Percentiles rank a stretch among this genome's conserved stretches.
phyloP scores from a whole-genome alignment of 306 rosid species.

The Prunus salicina region DNA sequence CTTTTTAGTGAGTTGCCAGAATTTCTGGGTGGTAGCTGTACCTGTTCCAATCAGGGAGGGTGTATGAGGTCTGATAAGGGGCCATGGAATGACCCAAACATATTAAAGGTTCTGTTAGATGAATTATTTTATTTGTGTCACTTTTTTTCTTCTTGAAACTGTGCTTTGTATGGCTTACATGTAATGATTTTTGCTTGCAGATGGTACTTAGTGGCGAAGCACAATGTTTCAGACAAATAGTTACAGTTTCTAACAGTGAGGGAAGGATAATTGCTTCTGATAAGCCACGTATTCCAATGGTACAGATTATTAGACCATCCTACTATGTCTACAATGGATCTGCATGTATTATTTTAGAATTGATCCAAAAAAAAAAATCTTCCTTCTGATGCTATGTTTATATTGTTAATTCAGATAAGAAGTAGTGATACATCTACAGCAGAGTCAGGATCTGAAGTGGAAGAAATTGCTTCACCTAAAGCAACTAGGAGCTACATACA shows the following conservation, averaged over 20 bases:
- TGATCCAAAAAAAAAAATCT: too few relatives aligned
- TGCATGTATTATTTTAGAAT: neutral
- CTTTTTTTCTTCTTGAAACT: constrained; percentile 3
- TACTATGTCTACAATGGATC: constrained; percentile 16
- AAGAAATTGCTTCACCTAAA: constrained; percentile 78
- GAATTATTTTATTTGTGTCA: constrained; percentile 2
- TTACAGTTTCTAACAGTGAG: constrained; percentile 55
- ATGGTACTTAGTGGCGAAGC: constrained; percentile 75
- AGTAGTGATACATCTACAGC: constrained; percentile 86
- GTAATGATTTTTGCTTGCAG: constrained; percentile 39
- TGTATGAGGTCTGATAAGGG: constrained; percentile 91
- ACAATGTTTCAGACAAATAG: constrained; percentile 62
- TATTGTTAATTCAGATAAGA: constrained; percentile 47
- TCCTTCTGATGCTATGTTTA: neutral
- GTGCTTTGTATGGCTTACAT: constrained; percentile 22
- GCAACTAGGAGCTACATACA: constrained; percentile 47
- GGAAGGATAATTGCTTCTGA: constrained; percentile 59
- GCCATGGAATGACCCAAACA: constrained; percentile 82
- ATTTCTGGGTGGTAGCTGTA: constrained; percentile 81
- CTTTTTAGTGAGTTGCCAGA: constrained; percentile 81
- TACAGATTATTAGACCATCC: constrained; percentile 32
- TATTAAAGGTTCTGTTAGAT: constrained; percentile 59
- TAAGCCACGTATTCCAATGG: constrained; percentile 51
- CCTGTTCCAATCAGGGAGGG: constrained; percentile 70
- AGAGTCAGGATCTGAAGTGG: constrained; percentile 93